Evolutionary conservation across 345 rosid species (phyloP).

Genomic region (Rhodomyrtus tomentosa): DNA sequence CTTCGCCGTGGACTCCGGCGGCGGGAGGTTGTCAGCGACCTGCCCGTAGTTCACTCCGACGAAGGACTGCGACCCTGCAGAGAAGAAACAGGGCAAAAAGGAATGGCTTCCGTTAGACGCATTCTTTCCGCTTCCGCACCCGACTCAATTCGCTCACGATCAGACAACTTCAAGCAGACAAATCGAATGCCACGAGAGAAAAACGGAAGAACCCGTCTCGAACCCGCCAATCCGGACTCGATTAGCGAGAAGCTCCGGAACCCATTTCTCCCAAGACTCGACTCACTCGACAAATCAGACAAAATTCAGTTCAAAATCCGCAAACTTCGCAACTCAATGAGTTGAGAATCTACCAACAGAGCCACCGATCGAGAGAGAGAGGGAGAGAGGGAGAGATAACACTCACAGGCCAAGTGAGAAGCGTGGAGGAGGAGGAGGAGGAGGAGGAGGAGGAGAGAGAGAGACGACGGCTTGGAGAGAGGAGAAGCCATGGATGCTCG

Average conservation of each 20-base stretch:
- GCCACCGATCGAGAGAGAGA: not conserved
- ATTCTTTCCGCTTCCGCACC: not conserved
- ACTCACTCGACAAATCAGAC: not conserved
- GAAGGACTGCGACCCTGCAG: slow-evolving; percentile 58
- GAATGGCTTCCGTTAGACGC: not conserved
- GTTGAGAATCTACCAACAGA: not conserved
- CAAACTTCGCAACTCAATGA: not conserved
- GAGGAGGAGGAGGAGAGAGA: slow-evolving; percentile 5
- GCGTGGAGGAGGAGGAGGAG: slow-evolving; percentile 16
- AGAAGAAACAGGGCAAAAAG: not conserved
- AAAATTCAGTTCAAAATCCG: not conserved
- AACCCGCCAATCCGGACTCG: not conserved
- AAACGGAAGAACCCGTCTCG: not conserved
- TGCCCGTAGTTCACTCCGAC: slow-evolving; percentile 86
- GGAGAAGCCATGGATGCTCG: slow-evolving; percentile 6
- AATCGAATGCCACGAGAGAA: not conserved
- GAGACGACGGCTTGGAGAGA: not conserved
- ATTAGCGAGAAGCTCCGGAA: not conserved
- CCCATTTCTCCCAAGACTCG: not conserved
- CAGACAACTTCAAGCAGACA: not conserved
- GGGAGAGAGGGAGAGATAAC: not conserved
- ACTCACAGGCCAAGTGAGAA: slow-evolving; percentile 35
- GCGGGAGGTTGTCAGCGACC: slow-evolving; percentile 84
- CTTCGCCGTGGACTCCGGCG: slow-evolving; percentile 74
- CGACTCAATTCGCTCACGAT: not conserved